These are phyloP conservation scores for Volutella citrinella DNA, from an alignment of 2,329 filamentous ascomycete genomes.

Conservation along the genomic window DNA sequence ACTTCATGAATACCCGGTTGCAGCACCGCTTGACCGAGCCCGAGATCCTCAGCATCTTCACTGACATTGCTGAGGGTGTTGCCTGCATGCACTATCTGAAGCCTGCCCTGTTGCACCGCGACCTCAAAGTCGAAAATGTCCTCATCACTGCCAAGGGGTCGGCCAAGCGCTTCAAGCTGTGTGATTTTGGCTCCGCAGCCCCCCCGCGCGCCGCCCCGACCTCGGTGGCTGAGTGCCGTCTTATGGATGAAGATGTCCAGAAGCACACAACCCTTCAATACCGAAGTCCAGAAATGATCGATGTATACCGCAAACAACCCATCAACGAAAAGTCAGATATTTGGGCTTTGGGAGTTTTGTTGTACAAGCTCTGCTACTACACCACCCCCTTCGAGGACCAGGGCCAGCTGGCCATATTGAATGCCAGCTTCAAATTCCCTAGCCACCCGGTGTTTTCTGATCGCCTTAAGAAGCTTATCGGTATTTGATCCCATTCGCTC, in stretches of 20 bases:
- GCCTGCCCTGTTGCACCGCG: slow-evolving; percentile 85
- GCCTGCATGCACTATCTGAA: slow-evolving; percentile 99
- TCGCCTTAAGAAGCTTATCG: slow-evolving; percentile 83
- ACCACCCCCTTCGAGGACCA: slow-evolving; percentile 98
- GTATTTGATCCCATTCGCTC: slow-evolving; percentile 40
- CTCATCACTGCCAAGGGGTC: slow-evolving; percentile 71
- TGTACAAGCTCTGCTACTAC: slow-evolving; percentile 99
- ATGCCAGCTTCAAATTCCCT: slow-evolving; percentile 91
- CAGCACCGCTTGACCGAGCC: slow-evolving; percentile 96
- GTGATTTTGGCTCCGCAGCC: slow-evolving; percentile 94
- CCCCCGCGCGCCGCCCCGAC: slow-evolving; percentile 79
- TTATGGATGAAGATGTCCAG: slow-evolving; percentile 96
- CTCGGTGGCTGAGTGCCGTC: slow-evolving; percentile 80
- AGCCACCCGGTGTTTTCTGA: slow-evolving; percentile 87
- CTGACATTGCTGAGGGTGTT: slow-evolving; percentile 91
- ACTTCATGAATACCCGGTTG: slow-evolving; percentile 98
- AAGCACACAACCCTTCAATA: slow-evolving; percentile 97
- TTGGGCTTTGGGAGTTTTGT: slow-evolving; percentile 89
- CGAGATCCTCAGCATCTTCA: slow-evolving; percentile 95
- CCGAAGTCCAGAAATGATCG: slow-evolving; percentile 96
- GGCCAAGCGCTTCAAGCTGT: slow-evolving; percentile 85
- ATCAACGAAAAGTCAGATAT: slow-evolving; percentile 99
- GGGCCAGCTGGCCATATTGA: slow-evolving; percentile 94
- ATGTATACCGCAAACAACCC: slow-evolving; percentile 92
- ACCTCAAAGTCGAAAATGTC: slow-evolving; percentile 97